A percentile compares a stretch with the other conserved stretches of the same genome.
Evolutionary conservation across 225 moss, liverwort and hornwort genomes (phyloP).

Genomic region (Asterella californica): DNA sequence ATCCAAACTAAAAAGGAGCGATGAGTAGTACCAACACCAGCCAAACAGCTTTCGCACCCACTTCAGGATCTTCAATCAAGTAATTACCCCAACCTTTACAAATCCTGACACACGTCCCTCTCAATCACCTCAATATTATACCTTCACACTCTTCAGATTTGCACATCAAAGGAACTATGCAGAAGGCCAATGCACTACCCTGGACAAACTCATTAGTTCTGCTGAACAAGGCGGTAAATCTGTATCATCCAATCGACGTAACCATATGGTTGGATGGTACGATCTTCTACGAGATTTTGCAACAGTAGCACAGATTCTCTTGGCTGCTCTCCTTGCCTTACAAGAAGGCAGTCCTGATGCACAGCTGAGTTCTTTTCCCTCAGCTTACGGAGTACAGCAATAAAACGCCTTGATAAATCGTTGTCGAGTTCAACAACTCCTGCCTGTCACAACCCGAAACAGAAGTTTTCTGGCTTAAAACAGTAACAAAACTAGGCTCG

Average conservation of each 20-base stretch:
- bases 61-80: constrained; percentile 22
- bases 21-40: background rate
- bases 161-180: constrained; percentile 7
- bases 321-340: constrained; percentile 92
- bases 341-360: constrained; percentile 61
- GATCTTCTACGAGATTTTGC: constrained; percentile 77
- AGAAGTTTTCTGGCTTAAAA: background rate
- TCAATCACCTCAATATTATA: constrained; percentile 1
- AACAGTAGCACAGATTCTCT: constrained; percentile 75
- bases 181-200: constrained; percentile 2
- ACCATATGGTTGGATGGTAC: constrained; percentile 57
- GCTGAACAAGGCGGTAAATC: constrained; percentile 65
- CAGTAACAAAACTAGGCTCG: background rate
- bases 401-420: constrained; percentile 59
- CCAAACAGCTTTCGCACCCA: constrained; percentile 5
- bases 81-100: constrained; percentile 26
- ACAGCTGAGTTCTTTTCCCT: constrained; percentile 53
- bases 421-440: constrained; percentile 57
- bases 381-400: constrained; percentile 47
- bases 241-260: constrained; percentile 92
- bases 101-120: constrained; percentile 12
- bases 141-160: background rate
- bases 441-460: constrained; percentile 39
- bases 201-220: constrained; percentile 33
- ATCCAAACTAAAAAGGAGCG: constrained; percentile 20